Evolutionary conservation across 2,329 filamentous ascomycete species (phyloP).

Genomic region (Botrytis porri): DNA sequence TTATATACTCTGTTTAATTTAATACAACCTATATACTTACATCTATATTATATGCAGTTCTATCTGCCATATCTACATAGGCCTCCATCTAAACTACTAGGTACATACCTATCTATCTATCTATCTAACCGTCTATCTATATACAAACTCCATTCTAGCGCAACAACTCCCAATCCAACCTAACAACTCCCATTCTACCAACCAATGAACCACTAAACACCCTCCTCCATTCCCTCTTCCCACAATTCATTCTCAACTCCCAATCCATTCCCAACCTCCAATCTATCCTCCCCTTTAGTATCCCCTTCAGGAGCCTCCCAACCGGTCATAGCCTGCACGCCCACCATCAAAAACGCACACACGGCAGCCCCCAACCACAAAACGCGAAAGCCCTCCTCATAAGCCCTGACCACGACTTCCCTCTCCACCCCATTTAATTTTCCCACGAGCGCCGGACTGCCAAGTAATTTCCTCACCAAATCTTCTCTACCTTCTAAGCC

Average conservation of each 20-base stretch:
- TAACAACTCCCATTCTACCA: background rate
- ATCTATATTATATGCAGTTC: background rate
- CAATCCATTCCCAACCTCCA: slow-evolving; percentile 11
- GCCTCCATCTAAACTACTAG: background rate
- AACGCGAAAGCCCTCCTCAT: slow-evolving; percentile 51
- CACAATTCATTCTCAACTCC: slow-evolving; percentile 11
- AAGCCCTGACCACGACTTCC: slow-evolving; percentile 51
- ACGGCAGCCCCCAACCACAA: slow-evolving; percentile 52
- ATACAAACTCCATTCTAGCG: background rate
- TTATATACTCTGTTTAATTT: too few relatives aligned
- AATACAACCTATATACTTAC: too few relatives aligned
- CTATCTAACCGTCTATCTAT: background rate
- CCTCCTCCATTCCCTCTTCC: slow-evolving; percentile 20
- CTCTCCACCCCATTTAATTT: slow-evolving; percentile 48
- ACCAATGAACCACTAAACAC: background rate
- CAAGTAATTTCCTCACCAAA: slow-evolving; percentile 54
- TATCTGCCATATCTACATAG: background rate
- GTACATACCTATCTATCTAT: background rate
- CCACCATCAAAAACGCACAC: slow-evolving; percentile 47
- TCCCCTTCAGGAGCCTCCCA: slow-evolving; percentile 42
- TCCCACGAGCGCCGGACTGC: slow-evolving; percentile 55
- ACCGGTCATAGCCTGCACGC: slow-evolving; percentile 57
- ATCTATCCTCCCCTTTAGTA: background rate
- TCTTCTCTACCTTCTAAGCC: slow-evolving; percentile 36
- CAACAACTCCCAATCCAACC: background rate